Conservation (phyloP, 1,284 basidiomycete species). For the Malassezia arunalokei region DNA sequence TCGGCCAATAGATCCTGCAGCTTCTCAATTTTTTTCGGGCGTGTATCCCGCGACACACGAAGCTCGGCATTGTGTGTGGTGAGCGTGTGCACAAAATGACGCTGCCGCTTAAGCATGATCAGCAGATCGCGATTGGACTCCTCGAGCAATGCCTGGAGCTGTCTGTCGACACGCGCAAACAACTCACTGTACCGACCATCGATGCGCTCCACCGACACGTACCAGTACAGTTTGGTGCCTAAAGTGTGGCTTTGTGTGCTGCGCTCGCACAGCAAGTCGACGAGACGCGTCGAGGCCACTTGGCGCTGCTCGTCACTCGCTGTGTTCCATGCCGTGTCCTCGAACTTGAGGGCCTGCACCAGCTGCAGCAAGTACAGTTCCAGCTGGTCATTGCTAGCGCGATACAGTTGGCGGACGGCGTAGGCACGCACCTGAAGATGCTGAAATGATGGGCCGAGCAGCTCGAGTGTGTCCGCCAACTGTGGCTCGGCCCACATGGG, state of each 20-base stretch:
- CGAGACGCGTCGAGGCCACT: conserved; percentile 8
- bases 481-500: conserved; percentile 96
- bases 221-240: conserved; percentile 92
- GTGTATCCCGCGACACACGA: conserved; percentile 74
- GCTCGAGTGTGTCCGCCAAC: conserved; percentile 86
- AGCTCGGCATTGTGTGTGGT: conserved; percentile 74
- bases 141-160: not conserved
- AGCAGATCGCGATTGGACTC: not conserved
- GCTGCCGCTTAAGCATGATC: conserved; percentile 54
- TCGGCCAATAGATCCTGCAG: conserved; percentile 70
- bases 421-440: conserved; percentile 85
- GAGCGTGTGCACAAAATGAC: conserved; percentile 63
- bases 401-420: conserved; percentile 75
- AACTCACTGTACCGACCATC: conserved; percentile 66
- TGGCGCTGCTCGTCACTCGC: not conserved
- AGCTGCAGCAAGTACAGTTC: conserved; percentile 85
- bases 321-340: conserved; percentile 16
- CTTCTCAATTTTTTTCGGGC: conserved; percentile 95
- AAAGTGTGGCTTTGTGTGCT: conserved; percentile 70
- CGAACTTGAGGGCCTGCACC: conserved; percentile 78
- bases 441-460: conserved; percentile 73
- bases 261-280: conserved; percentile 65
- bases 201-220: conserved; percentile 82
- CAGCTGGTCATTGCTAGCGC: conserved; percentile 94
- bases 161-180: conserved; percentile 76